phyloP scores from a whole-genome alignment of 2,329 filamentous ascomycete genomes.

The Cercospora sp. region DNA sequence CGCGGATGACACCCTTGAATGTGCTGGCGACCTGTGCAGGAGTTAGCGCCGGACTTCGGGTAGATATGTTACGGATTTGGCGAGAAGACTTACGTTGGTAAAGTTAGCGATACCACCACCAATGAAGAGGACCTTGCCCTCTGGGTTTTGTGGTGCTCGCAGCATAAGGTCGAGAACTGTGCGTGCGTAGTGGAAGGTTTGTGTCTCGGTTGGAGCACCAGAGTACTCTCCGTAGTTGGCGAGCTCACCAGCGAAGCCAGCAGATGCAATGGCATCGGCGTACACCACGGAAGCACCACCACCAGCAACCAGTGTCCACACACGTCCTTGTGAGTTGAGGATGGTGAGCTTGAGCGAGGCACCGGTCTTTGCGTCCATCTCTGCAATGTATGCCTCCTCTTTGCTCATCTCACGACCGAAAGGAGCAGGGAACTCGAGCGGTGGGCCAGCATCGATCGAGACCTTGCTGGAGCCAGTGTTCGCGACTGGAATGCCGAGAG shows the following conservation, averaged over 20 bases:
- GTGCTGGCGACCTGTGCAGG: conserved; percentile 70
- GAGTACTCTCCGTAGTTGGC: conserved; percentile 99
- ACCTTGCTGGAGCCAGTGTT: conserved; percentile 67
- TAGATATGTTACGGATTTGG: background rate
- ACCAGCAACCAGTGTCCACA: conserved; percentile 98
- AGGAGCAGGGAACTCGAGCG: conserved; percentile 98
- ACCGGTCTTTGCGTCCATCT: conserved; percentile 98
- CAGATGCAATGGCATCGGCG: conserved; percentile 95
- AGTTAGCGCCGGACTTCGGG: conserved; percentile 20
- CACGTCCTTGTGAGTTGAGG: conserved; percentile 83
- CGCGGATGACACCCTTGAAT: conserved; percentile 99
- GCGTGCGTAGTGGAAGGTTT: conserved; percentile 98
- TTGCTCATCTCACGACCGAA: conserved; percentile 98
- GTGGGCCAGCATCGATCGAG: conserved; percentile 92
- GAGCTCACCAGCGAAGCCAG: conserved; percentile 91
- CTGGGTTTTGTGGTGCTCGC: conserved; percentile 75
- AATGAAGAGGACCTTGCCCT: conserved; percentile 99
- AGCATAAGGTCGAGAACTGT: conserved; percentile 98
- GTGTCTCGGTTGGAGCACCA: conserved; percentile 95
- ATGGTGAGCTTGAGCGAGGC: conserved; percentile 98
- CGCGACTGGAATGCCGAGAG: conserved; percentile 75
- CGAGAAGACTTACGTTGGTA: conserved; percentile 69
- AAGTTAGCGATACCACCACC: conserved; percentile 99
- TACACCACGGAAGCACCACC: conserved; percentile 99
- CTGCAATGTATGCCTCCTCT: conserved; percentile 98